These are phyloP conservation scores for Lagenidium sp. DNA, from an alignment of 352 stramenopile species.

Conservation along the genomic window DNA sequence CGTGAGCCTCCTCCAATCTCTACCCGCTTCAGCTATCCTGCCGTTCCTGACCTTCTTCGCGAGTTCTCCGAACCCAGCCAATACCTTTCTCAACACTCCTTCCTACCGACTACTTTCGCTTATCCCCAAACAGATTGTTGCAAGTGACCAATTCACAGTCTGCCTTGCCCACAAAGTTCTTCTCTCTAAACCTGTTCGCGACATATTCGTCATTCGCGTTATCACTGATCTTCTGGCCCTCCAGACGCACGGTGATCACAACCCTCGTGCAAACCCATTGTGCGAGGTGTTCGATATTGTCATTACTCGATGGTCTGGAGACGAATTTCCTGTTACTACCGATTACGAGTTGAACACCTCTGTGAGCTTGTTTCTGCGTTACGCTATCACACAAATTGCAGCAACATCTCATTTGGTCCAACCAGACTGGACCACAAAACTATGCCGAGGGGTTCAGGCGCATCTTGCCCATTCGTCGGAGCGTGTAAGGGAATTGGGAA, in stretches of 20 bases:
- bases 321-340: conserved; percentile 28
- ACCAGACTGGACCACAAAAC: conserved; percentile 48
- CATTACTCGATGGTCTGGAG: conserved; percentile 45
- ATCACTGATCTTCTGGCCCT: conserved; percentile 30
- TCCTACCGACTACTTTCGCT: conserved; percentile 47
- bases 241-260: no score
- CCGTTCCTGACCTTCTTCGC: conserved; percentile 37
- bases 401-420: conserved; percentile 10
- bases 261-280: conserved; percentile 1
- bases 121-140: conserved; percentile 19
- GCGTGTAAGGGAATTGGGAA: conserved; percentile 43
- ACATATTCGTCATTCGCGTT: conserved; percentile 40
- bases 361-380: conserved; percentile 58
- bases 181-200: conserved; percentile 29
- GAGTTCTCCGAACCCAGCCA: conserved; percentile 2
- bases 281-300: conserved; percentile 46
- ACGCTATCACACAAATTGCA: conserved; percentile 28
- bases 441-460: conserved; percentile 65
- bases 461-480: conserved; percentile 63
- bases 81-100: conserved; percentile 2
- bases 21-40: no score
- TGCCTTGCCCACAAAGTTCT: conserved; percentile 54
- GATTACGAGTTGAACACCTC: conserved; percentile 53
- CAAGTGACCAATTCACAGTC: conserved; percentile 58
- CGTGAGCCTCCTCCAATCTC: no score